Evolutionary conservation across 495 filamentous ascomycete genomes (phyloP).

Genomic region (Aspergillus wentii): DNA sequence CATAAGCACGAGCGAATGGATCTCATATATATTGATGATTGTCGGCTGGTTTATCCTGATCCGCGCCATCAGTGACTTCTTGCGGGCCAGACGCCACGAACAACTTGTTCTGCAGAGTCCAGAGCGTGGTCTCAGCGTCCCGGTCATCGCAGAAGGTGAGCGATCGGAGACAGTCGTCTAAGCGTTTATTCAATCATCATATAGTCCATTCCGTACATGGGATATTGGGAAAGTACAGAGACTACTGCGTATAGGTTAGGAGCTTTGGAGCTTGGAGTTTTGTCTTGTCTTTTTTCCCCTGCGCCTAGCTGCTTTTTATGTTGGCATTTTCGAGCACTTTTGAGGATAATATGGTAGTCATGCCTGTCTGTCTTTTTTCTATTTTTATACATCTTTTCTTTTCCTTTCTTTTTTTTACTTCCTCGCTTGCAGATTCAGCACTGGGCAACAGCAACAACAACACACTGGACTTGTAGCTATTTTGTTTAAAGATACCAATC

Average conservation of each 20-base stretch:
- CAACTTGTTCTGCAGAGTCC: constrained; percentile 91
- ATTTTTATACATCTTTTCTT: background rate
- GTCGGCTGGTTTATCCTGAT: constrained; percentile 98
- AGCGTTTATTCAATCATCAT: no score
- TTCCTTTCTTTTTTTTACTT: constrained; percentile 9
- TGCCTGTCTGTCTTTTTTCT: constrained; percentile 12
- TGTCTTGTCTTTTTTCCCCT: no score
- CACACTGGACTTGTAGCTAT: constrained; percentile 1
- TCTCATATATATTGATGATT: constrained; percentile 94
- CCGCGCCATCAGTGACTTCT: constrained; percentile 79
- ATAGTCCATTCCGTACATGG: no score
- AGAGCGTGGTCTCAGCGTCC: constrained; percentile 78
- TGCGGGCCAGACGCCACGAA: constrained; percentile 83
- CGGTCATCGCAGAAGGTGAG: constrained; percentile 88
- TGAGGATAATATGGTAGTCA: no score
- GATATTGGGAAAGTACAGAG: background rate
- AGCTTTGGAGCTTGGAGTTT: constrained; percentile 19
- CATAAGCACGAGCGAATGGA: constrained; percentile 72
- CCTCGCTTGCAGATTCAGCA: constrained; percentile 2
- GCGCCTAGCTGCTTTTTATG: no score
- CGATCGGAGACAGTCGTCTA: constrained; percentile 76
- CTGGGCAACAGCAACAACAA: no score
- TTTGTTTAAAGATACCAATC: constrained; percentile 8
- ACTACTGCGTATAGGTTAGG: constrained; percentile 2
- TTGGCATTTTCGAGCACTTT: no score